These are phyloP conservation scores for Phialemonium atrogriseum DNA, from an alignment of 2,329 filamentous ascomycete genomes.

Conservation along the genomic window DNA sequence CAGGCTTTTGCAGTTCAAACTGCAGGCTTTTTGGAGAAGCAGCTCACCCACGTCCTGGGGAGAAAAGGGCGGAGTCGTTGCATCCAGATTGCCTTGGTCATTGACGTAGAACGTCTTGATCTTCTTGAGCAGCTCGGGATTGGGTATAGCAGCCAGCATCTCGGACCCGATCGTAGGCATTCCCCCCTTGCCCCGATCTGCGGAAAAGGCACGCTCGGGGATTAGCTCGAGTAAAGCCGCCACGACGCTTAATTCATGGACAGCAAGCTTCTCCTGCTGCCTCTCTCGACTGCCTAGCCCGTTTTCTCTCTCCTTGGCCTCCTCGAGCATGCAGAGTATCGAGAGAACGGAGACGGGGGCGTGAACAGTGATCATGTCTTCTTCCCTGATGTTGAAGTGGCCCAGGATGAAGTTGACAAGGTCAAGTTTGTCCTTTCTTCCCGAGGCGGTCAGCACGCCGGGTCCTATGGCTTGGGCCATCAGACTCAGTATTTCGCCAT, in stretches of 20 bases:
- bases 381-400: slow-evolving; percentile 89
- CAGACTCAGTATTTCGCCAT: slow-evolving; percentile 68
- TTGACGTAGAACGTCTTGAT: slow-evolving; percentile 61
- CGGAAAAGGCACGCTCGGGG: slow-evolving; percentile 54
- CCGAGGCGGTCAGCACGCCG: slow-evolving; percentile 30
- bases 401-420: slow-evolving; percentile 74
- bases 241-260: slow-evolving; percentile 37
- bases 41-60: slow-evolving; percentile 49
- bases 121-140: slow-evolving; percentile 47
- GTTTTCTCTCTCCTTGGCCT: slow-evolving; percentile 32
- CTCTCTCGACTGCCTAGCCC: slow-evolving; percentile 6
- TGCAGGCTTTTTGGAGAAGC: slow-evolving; percentile 52
- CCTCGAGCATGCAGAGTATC: slow-evolving; percentile 50
- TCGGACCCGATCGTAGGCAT: slow-evolving; percentile 17
- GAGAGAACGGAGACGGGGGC: slow-evolving; percentile 69
- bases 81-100: slow-evolving; percentile 62
- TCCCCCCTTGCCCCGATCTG: slow-evolving; percentile 13
- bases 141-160: slow-evolving; percentile 24
- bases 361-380: slow-evolving; percentile 88
- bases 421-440: slow-evolving; percentile 55
- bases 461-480: slow-evolving; percentile 51
- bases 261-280: slow-evolving; percentile 10
- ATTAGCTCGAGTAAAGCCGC: slow-evolving; percentile 53
- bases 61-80: slow-evolving; percentile 50
- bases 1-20: slow-evolving; percentile 40